Percentiles rank a stretch among this genome's conserved stretches.
Evolutionary conservation across 2,329 filamentous ascomycete genomes (phyloP).

Genomic region (Fusarium tupiense): DNA sequence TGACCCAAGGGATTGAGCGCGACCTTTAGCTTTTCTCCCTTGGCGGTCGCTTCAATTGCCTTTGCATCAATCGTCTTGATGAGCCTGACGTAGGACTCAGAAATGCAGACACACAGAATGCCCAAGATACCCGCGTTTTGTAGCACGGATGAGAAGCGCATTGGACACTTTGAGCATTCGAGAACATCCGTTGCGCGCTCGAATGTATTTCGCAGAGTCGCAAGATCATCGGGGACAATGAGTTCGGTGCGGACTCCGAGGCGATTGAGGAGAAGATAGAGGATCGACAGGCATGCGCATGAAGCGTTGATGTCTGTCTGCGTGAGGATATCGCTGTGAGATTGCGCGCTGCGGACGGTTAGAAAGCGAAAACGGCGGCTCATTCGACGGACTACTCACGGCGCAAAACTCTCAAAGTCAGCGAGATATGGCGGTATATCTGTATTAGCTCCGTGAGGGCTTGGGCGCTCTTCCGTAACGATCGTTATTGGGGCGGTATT

Average conservation of each 20-base stretch:
- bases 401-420: not conserved
- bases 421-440: not conserved
- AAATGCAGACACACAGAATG: not conserved
- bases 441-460: not conserved
- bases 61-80: not conserved
- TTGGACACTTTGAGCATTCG: not conserved
- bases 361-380: not conserved
- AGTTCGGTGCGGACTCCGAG: not conserved
- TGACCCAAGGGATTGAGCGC: not conserved
- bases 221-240: not conserved
- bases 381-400: not conserved
- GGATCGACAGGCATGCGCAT: not conserved
- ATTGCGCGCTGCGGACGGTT: not conserved
- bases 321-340: not conserved
- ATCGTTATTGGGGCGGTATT: not conserved
- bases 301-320: conserved; percentile 6
- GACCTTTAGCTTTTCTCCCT: not conserved
- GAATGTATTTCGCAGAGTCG: not conserved
- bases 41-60: not conserved
- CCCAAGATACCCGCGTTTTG: not conserved
- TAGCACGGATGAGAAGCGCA: not conserved
- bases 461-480: not conserved
- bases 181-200: not conserved
- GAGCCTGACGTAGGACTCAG: conserved; percentile 2
- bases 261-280: conserved; percentile 4